Percentiles rank a stretch among this genome's conserved stretches.
phyloP scores from a whole-genome alignment of 2,329 filamentous ascomycete species.

The Kalaharituber pfeilii region DNA sequence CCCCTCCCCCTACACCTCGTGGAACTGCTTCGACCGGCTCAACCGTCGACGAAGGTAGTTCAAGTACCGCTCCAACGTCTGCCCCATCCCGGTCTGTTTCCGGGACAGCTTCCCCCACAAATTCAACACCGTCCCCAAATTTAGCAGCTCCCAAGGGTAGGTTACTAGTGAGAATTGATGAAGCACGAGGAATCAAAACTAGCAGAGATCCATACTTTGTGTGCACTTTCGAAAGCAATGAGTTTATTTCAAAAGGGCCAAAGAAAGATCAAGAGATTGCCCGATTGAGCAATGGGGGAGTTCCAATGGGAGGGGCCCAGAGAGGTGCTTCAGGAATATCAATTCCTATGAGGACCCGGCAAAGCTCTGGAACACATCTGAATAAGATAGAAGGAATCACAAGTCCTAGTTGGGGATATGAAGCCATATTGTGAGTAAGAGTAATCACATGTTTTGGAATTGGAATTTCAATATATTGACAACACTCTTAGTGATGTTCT shows the following conservation, averaged over 20 bases:
- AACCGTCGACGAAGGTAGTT: conserved; percentile 22
- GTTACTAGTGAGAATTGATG: conserved; percentile 71
- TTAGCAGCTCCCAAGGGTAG: conserved; percentile 63
- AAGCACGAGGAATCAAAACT: conserved; percentile 64
- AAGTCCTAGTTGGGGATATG: conserved; percentile 87
- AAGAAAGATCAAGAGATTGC: conserved; percentile 35
- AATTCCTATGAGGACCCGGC: conserved; percentile 90
- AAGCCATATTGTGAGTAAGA: conserved; percentile 70
- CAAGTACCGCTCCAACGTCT: conserved; percentile 22
- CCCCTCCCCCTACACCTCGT: conserved; percentile 23
- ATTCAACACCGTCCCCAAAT: conserved; percentile 32
- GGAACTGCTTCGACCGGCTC: conserved; percentile 26
- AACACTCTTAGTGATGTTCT: conserved; percentile 87
- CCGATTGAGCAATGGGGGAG: conserved; percentile 18
- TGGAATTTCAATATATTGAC: too few species aligned
- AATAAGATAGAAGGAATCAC: conserved; percentile 45
- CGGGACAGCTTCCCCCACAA: conserved; percentile 29
- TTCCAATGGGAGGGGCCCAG: conserved; percentile 35
- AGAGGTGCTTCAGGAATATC: conserved; percentile 53
- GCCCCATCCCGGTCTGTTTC: conserved; percentile 6
- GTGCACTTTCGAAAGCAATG: conserved; percentile 89
- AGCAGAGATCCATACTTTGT: conserved; percentile 88
- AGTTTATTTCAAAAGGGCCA: conserved; percentile 81
- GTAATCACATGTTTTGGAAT: conserved; percentile 1
- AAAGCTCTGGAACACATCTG: conserved; percentile 62